These are phyloP conservation scores for Coniochaeta sp. DNA, from an alignment of 2,329 filamentous ascomycete genomes.

Conservation along the genomic window DNA sequence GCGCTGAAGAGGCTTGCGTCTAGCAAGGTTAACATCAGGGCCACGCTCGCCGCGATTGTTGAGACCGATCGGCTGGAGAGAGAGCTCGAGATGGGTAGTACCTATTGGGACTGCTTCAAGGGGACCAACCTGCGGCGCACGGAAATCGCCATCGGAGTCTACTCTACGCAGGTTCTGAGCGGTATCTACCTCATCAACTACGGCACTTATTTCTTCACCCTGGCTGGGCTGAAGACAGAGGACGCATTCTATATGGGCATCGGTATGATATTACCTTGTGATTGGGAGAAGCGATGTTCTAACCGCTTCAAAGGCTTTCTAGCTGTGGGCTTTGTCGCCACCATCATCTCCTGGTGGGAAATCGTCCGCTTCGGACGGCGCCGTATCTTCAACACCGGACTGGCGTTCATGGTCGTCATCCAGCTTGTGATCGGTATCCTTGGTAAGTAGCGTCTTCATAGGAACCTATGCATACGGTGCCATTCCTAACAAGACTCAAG, in stretches of 20 bases:
- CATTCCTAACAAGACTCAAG: conserved; percentile 8
- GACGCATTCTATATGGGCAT: conserved; percentile 49
- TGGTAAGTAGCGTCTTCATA: background rate
- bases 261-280: conserved; percentile 21
- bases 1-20: conserved; percentile 36
- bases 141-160: conserved; percentile 52
- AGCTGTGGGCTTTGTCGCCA: conserved; percentile 43
- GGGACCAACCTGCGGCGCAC: conserved; percentile 43
- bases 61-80: conserved; percentile 51
- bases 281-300: background rate
- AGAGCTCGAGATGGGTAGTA: conserved; percentile 37
- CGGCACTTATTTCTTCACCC: conserved; percentile 53
- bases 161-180: conserved; percentile 56
- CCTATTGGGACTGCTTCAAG: conserved; percentile 42
- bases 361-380: conserved; percentile 42
- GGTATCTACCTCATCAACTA: conserved; percentile 59
- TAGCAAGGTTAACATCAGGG: conserved; percentile 34
- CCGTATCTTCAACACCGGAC: conserved; percentile 39
- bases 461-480: background rate
- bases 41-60: conserved; percentile 46
- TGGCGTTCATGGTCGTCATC: conserved; percentile 32
- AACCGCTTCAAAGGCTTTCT: background rate
- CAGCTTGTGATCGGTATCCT: conserved; percentile 40
- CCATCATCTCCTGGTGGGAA: conserved; percentile 44
- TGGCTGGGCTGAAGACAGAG: conserved; percentile 41